These are phyloP conservation scores for Plasmodium berghei DNA, from an alignment of 169 alveolate genomes.

Conservation along the genomic window DNA sequence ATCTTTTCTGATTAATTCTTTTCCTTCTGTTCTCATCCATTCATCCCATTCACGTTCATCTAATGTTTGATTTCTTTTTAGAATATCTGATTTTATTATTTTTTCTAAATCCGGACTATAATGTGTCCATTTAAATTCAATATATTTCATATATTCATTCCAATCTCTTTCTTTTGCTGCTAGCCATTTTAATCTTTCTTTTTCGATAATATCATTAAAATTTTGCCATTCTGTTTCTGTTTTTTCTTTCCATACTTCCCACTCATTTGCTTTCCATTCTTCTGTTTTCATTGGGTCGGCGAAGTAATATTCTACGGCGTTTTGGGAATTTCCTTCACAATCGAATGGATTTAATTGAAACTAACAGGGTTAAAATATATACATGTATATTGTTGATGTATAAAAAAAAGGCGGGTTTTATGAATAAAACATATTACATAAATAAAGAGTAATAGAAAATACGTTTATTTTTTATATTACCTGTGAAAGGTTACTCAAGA, in stretches of 20 bases:
- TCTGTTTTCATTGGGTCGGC: slow-evolving; percentile 1
- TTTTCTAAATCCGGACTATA: slow-evolving; percentile 1
- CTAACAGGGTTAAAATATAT: neutral
- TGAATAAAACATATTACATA: no score
- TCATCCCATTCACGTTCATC: slow-evolving; percentile 34
- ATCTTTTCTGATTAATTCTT: slow-evolving; percentile 29
- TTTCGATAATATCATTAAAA: slow-evolving; percentile 3
- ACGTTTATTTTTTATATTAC: no score
- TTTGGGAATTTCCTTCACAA: neutral
- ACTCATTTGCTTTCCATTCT: slow-evolving; percentile 38
- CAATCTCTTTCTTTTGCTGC: slow-evolving; percentile 19
- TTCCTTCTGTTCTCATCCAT: slow-evolving; percentile 42
- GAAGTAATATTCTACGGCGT: slow-evolving; percentile 5
- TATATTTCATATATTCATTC: slow-evolving; percentile 13
- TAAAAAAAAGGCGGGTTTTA: no score
- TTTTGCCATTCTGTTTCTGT: slow-evolving; percentile 17
- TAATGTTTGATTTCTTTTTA: slow-evolving; percentile 18
- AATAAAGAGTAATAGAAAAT: no score
- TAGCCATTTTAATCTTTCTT: slow-evolving; percentile 10
- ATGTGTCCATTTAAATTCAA: slow-evolving; percentile 32
- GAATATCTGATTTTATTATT: slow-evolving; percentile 7
- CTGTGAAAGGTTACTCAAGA: no score
- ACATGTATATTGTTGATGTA: no score
- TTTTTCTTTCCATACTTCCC: slow-evolving; percentile 3
- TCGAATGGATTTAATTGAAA: neutral